phyloP scores from a whole-genome alignment of 2,329 filamentous ascomycete genomes.

The Fusarium ramigenum region DNA sequence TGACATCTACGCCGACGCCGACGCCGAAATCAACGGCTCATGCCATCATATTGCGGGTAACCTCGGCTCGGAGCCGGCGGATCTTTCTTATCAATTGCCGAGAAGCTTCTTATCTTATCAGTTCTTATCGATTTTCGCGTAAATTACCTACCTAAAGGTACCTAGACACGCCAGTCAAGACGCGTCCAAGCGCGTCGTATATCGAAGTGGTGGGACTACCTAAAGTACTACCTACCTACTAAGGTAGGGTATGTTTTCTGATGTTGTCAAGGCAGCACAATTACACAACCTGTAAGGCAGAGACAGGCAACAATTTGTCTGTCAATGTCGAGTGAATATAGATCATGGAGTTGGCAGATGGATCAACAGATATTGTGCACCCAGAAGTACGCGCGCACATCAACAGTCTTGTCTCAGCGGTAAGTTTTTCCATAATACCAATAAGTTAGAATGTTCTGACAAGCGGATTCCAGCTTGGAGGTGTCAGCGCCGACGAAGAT shows the following conservation, averaged over 20 bases:
- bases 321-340: conserved; percentile 6
- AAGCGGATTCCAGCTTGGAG: conserved; percentile 74
- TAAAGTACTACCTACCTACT: neutral
- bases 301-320: conserved; percentile 18
- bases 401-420: conserved; percentile 91
- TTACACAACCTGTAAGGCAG: conserved; percentile 34
- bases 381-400: conserved; percentile 93
- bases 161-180: conserved; percentile 18
- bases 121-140: conserved; percentile 1
- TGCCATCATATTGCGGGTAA: conserved; percentile 50
- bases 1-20: neutral
- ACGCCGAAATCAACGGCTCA: conserved; percentile 16
- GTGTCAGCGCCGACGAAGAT: conserved; percentile 80
- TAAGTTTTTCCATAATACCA: conserved; percentile 57
- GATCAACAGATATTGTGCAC: conserved; percentile 74
- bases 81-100: conserved; percentile 28
- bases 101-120: conserved; percentile 29
- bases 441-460: conserved; percentile 26
- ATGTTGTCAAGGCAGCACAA: conserved; percentile 28
- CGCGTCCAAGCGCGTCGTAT: conserved; percentile 37
- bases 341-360: conserved; percentile 65
- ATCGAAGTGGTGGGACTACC: conserved; percentile 17
- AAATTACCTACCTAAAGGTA: conserved; percentile 12
- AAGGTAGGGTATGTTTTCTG: neutral
- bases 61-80: conserved; percentile 49